A percentile compares a stretch with the other conserved stretches of the same genome.
phyloP scores from a whole-genome alignment of 2,329 filamentous ascomycete species.

The Tricladium varicosporioides region DNA sequence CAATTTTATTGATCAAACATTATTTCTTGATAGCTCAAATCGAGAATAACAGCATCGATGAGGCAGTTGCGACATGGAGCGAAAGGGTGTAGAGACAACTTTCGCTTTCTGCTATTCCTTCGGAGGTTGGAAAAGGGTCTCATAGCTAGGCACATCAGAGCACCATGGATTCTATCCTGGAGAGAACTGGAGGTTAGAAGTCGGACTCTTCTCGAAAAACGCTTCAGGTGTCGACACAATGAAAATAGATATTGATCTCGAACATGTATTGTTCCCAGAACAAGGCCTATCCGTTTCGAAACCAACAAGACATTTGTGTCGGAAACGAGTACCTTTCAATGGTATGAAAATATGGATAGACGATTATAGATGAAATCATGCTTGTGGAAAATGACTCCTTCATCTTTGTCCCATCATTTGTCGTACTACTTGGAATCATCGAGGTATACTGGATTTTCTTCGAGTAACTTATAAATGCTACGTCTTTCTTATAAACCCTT shows the following conservation, averaged over 20 bases:
- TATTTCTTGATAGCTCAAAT: not conserved
- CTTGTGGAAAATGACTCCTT: not conserved
- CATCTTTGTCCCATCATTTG: not conserved
- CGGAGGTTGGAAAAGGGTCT: not conserved
- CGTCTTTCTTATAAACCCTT: too few species aligned
- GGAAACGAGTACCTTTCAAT: not conserved
- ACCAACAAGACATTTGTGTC: too few species aligned
- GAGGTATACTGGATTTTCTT: not conserved
- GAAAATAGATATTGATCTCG: not conserved
- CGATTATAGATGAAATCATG: not conserved
- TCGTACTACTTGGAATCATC: not conserved
- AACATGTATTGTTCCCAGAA: too few species aligned
- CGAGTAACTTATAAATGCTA: too few species aligned
- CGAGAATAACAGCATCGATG: too few species aligned
- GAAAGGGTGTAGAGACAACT: too few species aligned
- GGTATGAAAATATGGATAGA: not conserved
- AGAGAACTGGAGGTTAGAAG: not conserved
- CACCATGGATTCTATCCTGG: not conserved
- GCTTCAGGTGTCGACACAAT: not conserved
- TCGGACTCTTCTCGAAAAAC: not conserved
- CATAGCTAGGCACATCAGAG: not conserved
- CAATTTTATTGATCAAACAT: not conserved
- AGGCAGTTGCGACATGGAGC: too few species aligned
- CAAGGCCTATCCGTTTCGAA: too few species aligned
- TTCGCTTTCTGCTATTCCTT: too few species aligned